Base-by-base conservation (phyloP, 2,329 filamentous ascomycete genomes). In the Parascedosporium putredinis region DNA sequence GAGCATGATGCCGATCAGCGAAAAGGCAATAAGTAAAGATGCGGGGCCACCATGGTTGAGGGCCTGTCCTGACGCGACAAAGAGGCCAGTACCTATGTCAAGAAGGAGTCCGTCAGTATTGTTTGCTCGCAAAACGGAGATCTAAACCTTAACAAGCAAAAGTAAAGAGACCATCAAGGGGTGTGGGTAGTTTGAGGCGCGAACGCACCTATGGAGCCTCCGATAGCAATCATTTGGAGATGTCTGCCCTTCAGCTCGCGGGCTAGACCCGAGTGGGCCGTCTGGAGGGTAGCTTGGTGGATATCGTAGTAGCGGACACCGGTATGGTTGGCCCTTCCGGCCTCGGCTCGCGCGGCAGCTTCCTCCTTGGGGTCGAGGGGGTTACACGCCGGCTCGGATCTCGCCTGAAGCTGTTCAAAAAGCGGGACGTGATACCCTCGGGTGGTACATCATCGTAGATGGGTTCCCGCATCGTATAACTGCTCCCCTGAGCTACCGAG, bases 171-270 rank as follows among this genome's bases (percentile, higher is more conserved):
- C 5, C n/a, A 29, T 22, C 27, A 46, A n/a, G 46, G 46, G 14
- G n/a, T 6, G n/a, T 14, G 18, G 33, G 12, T 12, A 16, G 33
- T n/a, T n/a, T 34, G 33, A 36, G 20, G 33, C n/a, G 33, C 9
- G 7, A 18, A 55, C 65, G 36, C 69, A 79, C 86, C 86, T 59
- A 95, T 95, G 9, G 86, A 91, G 40, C 90, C 90, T 58, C 89
- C 89, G 57, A 96, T 95, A 12, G 91, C 91, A 72, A 96, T 96
- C 91, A 96, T 96, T 70, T 96, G 90, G 62, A 96, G 63, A 71
- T 97, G 91, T 45, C 89, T 76, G 18, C 83, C 81, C 67, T 94
- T 93, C 57, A 95, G 68, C 63, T 81, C 83, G 59, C 89, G 76
- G 47, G 85, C 80, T 47, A 97, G 73, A 6, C 84, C 81, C 43